These are phyloP conservation scores for Starmerella bombicola DNA, from an alignment of 805 yeast species.

Conservation along the genomic window DNA sequence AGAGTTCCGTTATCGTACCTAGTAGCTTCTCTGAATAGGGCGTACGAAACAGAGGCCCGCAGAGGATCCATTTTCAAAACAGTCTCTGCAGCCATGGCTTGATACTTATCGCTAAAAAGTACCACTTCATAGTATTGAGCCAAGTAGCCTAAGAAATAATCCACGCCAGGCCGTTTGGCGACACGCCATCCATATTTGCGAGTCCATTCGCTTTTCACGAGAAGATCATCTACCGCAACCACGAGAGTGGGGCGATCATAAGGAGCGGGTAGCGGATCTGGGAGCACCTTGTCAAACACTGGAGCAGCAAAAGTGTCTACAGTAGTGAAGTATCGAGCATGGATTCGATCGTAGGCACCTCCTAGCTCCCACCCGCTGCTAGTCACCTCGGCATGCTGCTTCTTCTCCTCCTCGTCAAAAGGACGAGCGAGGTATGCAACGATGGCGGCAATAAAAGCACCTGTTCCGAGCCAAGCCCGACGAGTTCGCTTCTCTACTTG, in stretches of 20 bases:
- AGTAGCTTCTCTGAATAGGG: slow-evolving; percentile 83
- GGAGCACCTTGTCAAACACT: slow-evolving; percentile 80
- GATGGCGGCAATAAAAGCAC: slow-evolving; percentile 40
- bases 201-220: slow-evolving; percentile 87
- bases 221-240: slow-evolving; percentile 73
- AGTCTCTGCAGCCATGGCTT: slow-evolving; percentile 72
- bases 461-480: slow-evolving; percentile 37
- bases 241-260: slow-evolving; percentile 92
- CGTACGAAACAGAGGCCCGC: slow-evolving; percentile 76
- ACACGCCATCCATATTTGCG: slow-evolving; percentile 93
- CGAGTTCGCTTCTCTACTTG: slow-evolving; percentile 55
- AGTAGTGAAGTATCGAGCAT: slow-evolving; percentile 57
- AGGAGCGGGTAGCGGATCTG: slow-evolving; percentile 84
- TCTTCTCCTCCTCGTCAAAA: slow-evolving; percentile 70
- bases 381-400: slow-evolving; percentile 41
- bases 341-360: slow-evolving; percentile 55
- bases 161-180: slow-evolving; percentile 97
- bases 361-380: slow-evolving; percentile 54
- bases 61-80: slow-evolving; percentile 87
- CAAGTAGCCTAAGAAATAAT: slow-evolving; percentile 86
- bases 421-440: slow-evolving; percentile 62
- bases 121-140: slow-evolving; percentile 95
- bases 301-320: slow-evolving; percentile 86
- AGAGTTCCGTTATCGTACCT: slow-evolving; percentile 77
- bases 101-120: slow-evolving; percentile 70